Evolutionary conservation across 2,329 filamentous ascomycete genomes (phyloP).

Genomic region (Fusarium annulatum): DNA sequence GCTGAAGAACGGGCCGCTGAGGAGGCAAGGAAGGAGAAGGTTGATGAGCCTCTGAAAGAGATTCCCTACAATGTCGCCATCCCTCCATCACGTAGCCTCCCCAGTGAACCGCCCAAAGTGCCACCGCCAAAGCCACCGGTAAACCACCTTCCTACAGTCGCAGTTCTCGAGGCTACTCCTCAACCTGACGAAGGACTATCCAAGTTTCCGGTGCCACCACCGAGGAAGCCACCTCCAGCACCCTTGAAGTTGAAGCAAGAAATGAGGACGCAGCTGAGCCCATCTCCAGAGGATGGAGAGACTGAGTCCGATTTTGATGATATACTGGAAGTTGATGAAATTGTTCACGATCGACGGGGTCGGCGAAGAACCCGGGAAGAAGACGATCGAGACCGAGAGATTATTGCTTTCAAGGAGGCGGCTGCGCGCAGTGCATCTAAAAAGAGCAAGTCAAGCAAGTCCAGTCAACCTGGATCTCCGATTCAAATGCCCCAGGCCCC

Average conservation of each 20-base stretch:
- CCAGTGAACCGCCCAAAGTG: conserved; percentile 61
- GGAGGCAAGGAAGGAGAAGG: conserved; percentile 58
- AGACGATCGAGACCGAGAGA: conserved; percentile 82
- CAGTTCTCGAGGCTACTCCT: conserved; percentile 58
- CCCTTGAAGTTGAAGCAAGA: conserved; percentile 74
- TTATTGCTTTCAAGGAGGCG: conserved; percentile 72
- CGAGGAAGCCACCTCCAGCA: conserved; percentile 85
- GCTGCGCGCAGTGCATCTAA: conserved; percentile 79
- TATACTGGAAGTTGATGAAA: conserved; percentile 75
- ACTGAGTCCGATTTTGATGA: conserved; percentile 89
- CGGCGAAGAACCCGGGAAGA: conserved; percentile 87
- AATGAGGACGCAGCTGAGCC: conserved; percentile 34
- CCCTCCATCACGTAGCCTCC: conserved; percentile 67
- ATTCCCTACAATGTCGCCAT: conserved; percentile 63
- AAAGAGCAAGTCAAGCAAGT: conserved; percentile 72
- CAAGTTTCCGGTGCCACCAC: conserved; percentile 69
- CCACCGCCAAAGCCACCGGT: conserved; percentile 64
- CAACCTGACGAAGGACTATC: conserved; percentile 57
- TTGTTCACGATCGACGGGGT: conserved; percentile 72
- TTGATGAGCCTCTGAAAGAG: conserved; percentile 55
- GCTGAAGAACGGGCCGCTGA: conserved; percentile 62
- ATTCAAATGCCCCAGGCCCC: conserved; percentile 48
- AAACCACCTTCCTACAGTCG: conserved; percentile 51
- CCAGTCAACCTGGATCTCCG: conserved; percentile 44
- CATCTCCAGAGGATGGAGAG: conserved; percentile 65